phyloP scores from a whole-genome alignment of 208 protist species.

The Trypanosoma vivax region DNA sequence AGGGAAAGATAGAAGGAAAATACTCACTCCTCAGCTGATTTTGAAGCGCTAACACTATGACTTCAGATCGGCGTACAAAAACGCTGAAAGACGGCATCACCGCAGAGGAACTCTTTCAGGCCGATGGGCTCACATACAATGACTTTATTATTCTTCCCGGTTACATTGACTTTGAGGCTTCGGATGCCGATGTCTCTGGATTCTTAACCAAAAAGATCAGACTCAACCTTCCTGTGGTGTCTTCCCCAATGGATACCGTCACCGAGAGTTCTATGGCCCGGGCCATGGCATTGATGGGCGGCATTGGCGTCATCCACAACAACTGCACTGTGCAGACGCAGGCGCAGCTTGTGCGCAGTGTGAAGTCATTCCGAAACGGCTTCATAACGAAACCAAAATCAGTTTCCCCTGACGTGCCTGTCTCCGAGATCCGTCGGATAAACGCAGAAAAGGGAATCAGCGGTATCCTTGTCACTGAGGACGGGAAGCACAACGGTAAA shows the following conservation, averaged over 20 bases:
- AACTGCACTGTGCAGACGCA: constrained; percentile 91
- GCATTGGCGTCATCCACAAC: constrained; percentile 95
- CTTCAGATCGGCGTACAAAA: constrained; percentile 61
- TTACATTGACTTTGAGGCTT: constrained; percentile 91
- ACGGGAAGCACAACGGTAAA: constrained; percentile 89
- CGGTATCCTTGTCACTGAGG: constrained; percentile 95
- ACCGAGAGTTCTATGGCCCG: constrained; percentile 90
- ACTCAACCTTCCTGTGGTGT: constrained; percentile 90
- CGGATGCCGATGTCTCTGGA: constrained; percentile 79
- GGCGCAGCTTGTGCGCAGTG: constrained; percentile 87
- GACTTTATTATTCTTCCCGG: constrained; percentile 94
- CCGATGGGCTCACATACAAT: constrained; percentile 88
- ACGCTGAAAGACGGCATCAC: constrained; percentile 77
- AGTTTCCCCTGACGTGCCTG: constrained; percentile 70
- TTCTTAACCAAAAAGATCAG: constrained; percentile 88
- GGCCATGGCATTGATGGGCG: constrained; percentile 90
- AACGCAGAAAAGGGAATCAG: constrained; percentile 93
- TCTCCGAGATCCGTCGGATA: constrained; percentile 87
- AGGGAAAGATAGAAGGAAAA: not conserved
- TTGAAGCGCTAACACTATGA: constrained; percentile 19
- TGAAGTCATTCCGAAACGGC: constrained; percentile 96
- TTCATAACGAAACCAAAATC: constrained; percentile 95
- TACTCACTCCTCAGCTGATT: not conserved
- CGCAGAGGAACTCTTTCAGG: constrained; percentile 82
- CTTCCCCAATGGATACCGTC: constrained; percentile 96